Base-by-base conservation (phyloP, 1,139 yeast genomes). In the Sugiyamaella grinbergsii region DNA sequence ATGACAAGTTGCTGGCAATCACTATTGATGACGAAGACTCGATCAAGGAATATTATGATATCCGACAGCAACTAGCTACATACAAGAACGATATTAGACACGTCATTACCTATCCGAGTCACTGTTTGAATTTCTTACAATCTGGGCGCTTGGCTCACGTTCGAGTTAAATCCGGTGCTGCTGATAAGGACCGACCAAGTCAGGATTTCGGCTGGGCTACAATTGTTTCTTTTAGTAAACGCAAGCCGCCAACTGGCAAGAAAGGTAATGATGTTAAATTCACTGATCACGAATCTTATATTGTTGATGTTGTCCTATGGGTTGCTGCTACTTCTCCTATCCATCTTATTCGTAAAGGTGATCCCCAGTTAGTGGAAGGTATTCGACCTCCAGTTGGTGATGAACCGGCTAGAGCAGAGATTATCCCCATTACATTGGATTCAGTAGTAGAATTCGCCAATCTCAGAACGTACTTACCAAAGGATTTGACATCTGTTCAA, bases 121-220 rank as follows among this genome's bases (percentile, higher is more conserved):
- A 91, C 66, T 77, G 84, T 24, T 73, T 91, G 51, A 87, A 88
- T 28, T 94, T 85, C 66, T 73, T 94, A 61, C 95, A 90, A 68
- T 82, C 89, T 23, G 99, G 99, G 33, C 80, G 98, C 69, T 77
- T 94, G 52, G 72, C 91, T 41, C 82, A 83, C 60, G 80, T 94
- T 16, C 77, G 77, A 52, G 73, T 82, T 37, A 79, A 66, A 15
- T 20, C 42, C n/a, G 33, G 33, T 5, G 29, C 42, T 19, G 31
- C 32, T 32, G 62, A 54, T n/a, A 52, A 50, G 2, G 60, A 53
- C 13, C 60, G 51, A 29, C 53, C 55, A 23, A 70, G 56, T 13
- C 55, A 64, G 3, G 87, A 90, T 58, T 94, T 90, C 66, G 97
- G 96, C 8, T 94, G 98, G 98, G 97, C 93, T 50, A 86, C 88